These are phyloP conservation scores for Geotrichum phurueaensis DNA, from an alignment of 1,139 yeast genomes.

Conservation along the genomic window DNA sequence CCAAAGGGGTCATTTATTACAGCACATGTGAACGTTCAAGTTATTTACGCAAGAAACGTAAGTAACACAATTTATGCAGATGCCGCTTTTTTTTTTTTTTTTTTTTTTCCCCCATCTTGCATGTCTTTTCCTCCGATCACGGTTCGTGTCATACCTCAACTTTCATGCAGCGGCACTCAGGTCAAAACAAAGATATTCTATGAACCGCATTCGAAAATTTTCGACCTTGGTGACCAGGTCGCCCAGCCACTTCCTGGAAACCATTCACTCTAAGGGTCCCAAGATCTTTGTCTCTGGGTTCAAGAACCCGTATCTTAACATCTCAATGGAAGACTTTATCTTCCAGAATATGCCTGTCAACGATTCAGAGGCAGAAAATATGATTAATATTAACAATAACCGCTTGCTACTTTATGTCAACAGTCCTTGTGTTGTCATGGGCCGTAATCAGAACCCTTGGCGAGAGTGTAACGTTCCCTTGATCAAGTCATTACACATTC, in stretches of 20 bases:
- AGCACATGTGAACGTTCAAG: too few relatives aligned
- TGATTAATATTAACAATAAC: slow-evolving; percentile 40
- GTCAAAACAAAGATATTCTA: neutral
- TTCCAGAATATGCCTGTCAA: slow-evolving; percentile 56
- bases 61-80: too few relatives aligned
- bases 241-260: slow-evolving; percentile 2
- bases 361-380: slow-evolving; percentile 17
- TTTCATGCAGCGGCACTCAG: neutral
- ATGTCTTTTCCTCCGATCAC: neutral
- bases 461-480: slow-evolving; percentile 66
- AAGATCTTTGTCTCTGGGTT: slow-evolving; percentile 42
- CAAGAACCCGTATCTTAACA: slow-evolving; percentile 65
- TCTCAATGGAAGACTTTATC: slow-evolving; percentile 77
- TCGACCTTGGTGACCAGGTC: slow-evolving; percentile 6
- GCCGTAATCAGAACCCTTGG: slow-evolving; percentile 95
- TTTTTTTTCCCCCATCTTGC: neutral
- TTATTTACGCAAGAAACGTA: too few relatives aligned
- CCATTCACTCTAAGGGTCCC: slow-evolving; percentile 9
- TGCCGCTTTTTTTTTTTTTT: too few relatives aligned
- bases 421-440: slow-evolving; percentile 83
- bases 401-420: slow-evolving; percentile 71
- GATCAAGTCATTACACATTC: slow-evolving; percentile 51
- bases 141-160: neutral
- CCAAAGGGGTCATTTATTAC: too few relatives aligned
- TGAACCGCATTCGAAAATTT: neutral